Evolutionary conservation across 2,329 filamentous ascomycete genomes (phyloP), one percentile per base, ranked within the genome.

Genomic region (Sporothrix variecibatus): DNA sequence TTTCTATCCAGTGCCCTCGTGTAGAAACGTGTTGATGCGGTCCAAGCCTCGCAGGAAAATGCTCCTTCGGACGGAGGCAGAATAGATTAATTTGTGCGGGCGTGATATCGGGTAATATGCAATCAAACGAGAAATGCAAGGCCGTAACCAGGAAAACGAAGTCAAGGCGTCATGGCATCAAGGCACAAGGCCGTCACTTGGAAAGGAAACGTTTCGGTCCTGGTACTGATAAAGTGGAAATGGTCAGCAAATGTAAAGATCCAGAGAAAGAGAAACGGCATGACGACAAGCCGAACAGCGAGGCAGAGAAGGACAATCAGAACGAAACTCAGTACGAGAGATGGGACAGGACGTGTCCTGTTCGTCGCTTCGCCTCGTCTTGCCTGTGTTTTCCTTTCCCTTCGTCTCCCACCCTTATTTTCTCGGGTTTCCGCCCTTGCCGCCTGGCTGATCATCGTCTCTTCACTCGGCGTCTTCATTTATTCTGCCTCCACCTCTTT

Each of bases 311-410:
- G 4, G 38, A 43, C 7, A 17, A 12, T n/a, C 6, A 12, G 6
- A 8, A 20, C 3, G 15, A 43, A 12, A 23, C 28, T 34, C 56
- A 28, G 28, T 34, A 68, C 38, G 40, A 23, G 65, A 40, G 2
- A 58, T 20, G 28, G n/a, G 34, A 34, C n/a, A 71, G 7, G 26
- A 43, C 31, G 53, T 26, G 34, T 20, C 69, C 69, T 26, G 69
- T 34, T 60, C 17, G 67, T 56, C n/a, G 49, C 49, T 26, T 70
- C 67, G 49, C 67, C 46, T 51, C 49, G 67, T 31, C 65, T 53
- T 49, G 11, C 23, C 23, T 43, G 2, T 2, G 17, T 12, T 34
- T 15, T 20, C 28, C 56, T 60, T 34, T 17, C 8, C 23, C 9
- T 2, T 56, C 4, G 40, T 11, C 40, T 56, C 28, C 23, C n/a